Conservation (phyloP, 2,329 filamentous ascomycete genomes). For the Diatrype stigma region DNA sequence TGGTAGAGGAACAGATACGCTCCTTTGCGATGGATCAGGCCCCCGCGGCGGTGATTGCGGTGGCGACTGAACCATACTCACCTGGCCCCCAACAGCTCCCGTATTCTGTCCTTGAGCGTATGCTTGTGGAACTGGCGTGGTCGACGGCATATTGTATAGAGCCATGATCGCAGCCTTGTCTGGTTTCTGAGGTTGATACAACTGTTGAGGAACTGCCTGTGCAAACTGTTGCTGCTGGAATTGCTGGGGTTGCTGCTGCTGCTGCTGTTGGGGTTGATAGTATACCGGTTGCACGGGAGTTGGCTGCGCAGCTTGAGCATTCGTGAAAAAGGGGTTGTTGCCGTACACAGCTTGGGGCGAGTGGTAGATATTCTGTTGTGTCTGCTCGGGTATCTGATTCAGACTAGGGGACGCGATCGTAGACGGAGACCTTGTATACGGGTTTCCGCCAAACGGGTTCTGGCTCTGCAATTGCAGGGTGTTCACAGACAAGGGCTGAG, state of each 20-base stretch:
- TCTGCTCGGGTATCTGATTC: slow-evolving; percentile 32
- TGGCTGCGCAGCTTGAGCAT: slow-evolving; percentile 24
- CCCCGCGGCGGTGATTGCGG: slow-evolving; percentile 20
- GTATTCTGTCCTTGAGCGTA: slow-evolving; percentile 22
- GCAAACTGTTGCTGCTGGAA: background rate
- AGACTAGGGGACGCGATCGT: slow-evolving; percentile 25
- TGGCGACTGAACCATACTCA: slow-evolving; percentile 17
- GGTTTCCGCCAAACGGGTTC: slow-evolving; percentile 23
- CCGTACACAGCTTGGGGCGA: slow-evolving; percentile 23
- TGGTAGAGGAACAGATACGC: slow-evolving; percentile 30
- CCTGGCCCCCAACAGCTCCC: slow-evolving; percentile 22
- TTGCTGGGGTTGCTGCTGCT: background rate
- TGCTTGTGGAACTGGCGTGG: slow-evolving; percentile 40
- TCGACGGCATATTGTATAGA: slow-evolving; percentile 57
- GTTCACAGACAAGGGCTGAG: slow-evolving; percentile 25
- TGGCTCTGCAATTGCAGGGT: slow-evolving; percentile 23
- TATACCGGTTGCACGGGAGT: slow-evolving; percentile 13
- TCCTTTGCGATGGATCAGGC: slow-evolving; percentile 22
- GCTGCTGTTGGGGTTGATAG: slow-evolving; percentile 4
- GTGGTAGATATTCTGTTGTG: slow-evolving; percentile 32
- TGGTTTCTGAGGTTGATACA: slow-evolving; percentile 44
- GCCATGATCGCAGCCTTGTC: slow-evolving; percentile 75
- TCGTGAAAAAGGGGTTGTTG: slow-evolving; percentile 31
- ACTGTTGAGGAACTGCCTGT: slow-evolving; percentile 1
- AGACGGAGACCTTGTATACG: slow-evolving; percentile 28